Percentiles rank a stretch among this genome's conserved stretches.
These are phyloP conservation scores for Diversispora epigaea DNA, from an alignment of 192 early-diverging fungal species.

Conservation along the genomic window DNA sequence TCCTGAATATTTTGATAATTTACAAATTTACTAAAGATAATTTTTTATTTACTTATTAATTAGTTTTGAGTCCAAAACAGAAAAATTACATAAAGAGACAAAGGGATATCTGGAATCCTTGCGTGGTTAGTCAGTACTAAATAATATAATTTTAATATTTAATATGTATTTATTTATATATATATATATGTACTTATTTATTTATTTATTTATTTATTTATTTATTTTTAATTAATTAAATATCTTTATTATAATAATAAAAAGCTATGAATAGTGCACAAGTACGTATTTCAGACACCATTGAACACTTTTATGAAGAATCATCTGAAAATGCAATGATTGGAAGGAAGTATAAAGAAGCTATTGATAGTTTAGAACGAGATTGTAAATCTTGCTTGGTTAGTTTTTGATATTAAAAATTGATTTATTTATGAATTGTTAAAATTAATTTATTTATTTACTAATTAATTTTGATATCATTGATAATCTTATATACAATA, in stretches of 20 bases:
- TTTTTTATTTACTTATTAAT: not conserved
- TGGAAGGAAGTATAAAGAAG: constrained; percentile 81
- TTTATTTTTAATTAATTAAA: not conserved
- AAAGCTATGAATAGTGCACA: constrained; percentile 84
- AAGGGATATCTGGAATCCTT: constrained; percentile 91
- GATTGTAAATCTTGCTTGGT: constrained; percentile 78
- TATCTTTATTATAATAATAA: not conserved
- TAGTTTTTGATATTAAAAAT: constrained; percentile 11
- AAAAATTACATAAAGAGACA: constrained; percentile 85
- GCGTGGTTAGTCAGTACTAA: constrained; percentile 47
- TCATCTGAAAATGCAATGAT: constrained; percentile 69
- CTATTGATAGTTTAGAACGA: constrained; percentile 78
- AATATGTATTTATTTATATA: not conserved
- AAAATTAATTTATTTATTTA: no score
- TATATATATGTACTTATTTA: not conserved
- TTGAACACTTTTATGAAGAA: constrained; percentile 89
- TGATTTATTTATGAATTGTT: no score
- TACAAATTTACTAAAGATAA: not conserved
- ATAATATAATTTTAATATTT: not conserved
- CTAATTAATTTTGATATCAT: no score
- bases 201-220: not conserved
- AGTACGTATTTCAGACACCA: constrained; percentile 78
- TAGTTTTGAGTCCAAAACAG: constrained; percentile 76
- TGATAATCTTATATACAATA: not conserved
- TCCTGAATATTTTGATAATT: not conserved